phyloP scores from a whole-genome alignment of 257 asterid species.

The Craterostigma plantagineum region DNA sequence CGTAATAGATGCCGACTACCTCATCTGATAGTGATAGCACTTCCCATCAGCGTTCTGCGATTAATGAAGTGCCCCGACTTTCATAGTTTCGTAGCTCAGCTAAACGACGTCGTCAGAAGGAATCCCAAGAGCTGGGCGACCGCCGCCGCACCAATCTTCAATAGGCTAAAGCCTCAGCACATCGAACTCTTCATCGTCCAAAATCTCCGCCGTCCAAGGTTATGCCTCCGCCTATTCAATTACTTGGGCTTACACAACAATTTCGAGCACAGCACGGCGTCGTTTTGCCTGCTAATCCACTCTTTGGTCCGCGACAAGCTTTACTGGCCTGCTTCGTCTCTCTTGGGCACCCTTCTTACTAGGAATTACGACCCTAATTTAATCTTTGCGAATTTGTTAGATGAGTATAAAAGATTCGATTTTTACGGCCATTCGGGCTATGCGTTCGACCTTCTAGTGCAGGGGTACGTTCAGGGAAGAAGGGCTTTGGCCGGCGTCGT shows the following conservation, averaged over 20 bases:
- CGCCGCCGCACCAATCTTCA: slow-evolving; percentile 29
- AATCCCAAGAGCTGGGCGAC: slow-evolving; percentile 47
- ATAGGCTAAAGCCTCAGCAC: slow-evolving; percentile 33
- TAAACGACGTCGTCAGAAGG: slow-evolving; percentile 48
- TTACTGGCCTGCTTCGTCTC: slow-evolving; percentile 88
- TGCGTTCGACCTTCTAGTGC: slow-evolving; percentile 68
- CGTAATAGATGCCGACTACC: no score
- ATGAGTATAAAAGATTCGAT: slow-evolving; percentile 25
- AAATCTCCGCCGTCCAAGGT: slow-evolving; percentile 47
- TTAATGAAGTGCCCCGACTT: no score
- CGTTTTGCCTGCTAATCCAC: slow-evolving; percentile 72
- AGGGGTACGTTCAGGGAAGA: slow-evolving; percentile 44
- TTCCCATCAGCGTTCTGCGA: no score
- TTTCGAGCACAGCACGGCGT: slow-evolving; percentile 53
- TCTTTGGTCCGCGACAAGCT: slow-evolving; percentile 55
- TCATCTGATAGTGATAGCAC: no score
- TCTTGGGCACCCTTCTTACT: slow-evolving; percentile 60
- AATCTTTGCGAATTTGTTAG: slow-evolving; percentile 32
- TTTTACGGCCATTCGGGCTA: slow-evolving; percentile 21
- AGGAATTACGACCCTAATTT: slow-evolving; percentile 22
- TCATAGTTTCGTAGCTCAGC: slow-evolving; percentile 22
- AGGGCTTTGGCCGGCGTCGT: slow-evolving; percentile 44
- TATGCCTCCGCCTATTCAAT: slow-evolving; percentile 87
- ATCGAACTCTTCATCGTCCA: slow-evolving; percentile 43
- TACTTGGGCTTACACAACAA: slow-evolving; percentile 70